These are phyloP conservation scores for Ceriops decandra DNA, from an alignment of 345 rosid species.

Conservation along the genomic window DNA sequence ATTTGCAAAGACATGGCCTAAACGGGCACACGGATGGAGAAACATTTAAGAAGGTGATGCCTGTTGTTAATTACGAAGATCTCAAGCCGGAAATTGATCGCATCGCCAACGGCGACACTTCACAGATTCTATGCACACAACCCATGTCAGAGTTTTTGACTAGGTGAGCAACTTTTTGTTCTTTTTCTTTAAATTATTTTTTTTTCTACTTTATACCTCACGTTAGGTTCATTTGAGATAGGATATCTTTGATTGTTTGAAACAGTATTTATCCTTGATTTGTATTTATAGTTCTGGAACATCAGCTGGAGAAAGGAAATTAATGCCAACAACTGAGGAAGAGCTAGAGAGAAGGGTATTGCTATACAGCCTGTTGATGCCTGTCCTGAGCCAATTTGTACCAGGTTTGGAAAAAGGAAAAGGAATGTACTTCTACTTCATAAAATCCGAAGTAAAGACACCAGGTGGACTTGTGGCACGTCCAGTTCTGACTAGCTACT, in stretches of 20 bases:
- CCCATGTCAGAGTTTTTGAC: conserved; percentile 28
- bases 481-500: conserved; percentile 18
- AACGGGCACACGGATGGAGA: conserved; percentile 1
- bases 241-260: no score
- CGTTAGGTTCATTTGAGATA: background rate
- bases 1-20: conserved; percentile 17
- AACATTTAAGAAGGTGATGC: conserved; percentile 22
- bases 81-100: conserved; percentile 16
- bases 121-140: conserved; percentile 15
- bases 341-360: conserved; percentile 10
- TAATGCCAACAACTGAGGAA: conserved; percentile 22
- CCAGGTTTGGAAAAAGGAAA: conserved; percentile 17
- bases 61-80: conserved; percentile 17
- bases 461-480: conserved; percentile 13
- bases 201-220: background rate
- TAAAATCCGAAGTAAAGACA: conserved; percentile 19
- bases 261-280: background rate
- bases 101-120: conserved; percentile 21
- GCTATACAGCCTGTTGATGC: conserved; percentile 24
- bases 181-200: background rate
- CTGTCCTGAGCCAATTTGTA: conserved; percentile 15
- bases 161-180: conserved; percentile 1
- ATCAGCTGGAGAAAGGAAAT: conserved; percentile 23
- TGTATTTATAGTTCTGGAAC: conserved; percentile 17
- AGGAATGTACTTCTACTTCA: conserved; percentile 21